A percentile compares a stretch with the other conserved stretches of the same genome.
Conservation (phyloP, 2,329 filamentous ascomycete species). For the Colletotrichum caudatum region DNA sequence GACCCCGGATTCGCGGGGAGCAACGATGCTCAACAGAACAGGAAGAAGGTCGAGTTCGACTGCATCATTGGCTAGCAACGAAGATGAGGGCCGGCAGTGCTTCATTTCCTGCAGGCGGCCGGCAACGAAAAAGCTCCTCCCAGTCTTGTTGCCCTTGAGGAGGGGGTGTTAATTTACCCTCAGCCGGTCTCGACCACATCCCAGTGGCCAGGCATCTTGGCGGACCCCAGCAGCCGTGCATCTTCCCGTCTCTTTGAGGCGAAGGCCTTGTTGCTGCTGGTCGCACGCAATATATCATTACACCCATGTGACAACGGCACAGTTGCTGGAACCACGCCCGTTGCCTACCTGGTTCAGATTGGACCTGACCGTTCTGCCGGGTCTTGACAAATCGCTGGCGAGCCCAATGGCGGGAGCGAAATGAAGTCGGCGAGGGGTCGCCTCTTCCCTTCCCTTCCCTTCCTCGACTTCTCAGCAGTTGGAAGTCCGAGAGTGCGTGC, state of each 20-base stretch:
- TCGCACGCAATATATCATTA: not conserved
- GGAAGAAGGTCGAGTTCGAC: not conserved
- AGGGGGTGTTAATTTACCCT: slow-evolving; percentile 24
- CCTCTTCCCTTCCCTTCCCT: not conserved
- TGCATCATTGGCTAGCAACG: not conserved
- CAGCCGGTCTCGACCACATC: slow-evolving; percentile 1
- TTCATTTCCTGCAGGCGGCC: not conserved
- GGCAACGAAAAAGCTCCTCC: not conserved
- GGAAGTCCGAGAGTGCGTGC: not conserved
- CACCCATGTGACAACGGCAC: not conserved
- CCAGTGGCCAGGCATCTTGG: slow-evolving; percentile 1
- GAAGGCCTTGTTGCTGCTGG: not conserved
- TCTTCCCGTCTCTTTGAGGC: not conserved
- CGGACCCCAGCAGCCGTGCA: not conserved
- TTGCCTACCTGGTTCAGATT: not conserved
- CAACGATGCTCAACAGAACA: not conserved
- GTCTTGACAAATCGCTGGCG: not conserved
- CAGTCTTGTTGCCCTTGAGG: not conserved
- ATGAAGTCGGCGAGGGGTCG: slow-evolving; percentile 4
- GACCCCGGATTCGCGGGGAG: slow-evolving; percentile 30
- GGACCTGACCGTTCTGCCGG: not conserved
- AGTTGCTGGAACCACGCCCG: not conserved
- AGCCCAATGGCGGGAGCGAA: slow-evolving; percentile 8
- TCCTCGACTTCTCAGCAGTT: not conserved
- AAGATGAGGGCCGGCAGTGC: not conserved